Conservation (phyloP, 176 grass and related monocot genomes). For the Hordeum vulgare region DNA sequence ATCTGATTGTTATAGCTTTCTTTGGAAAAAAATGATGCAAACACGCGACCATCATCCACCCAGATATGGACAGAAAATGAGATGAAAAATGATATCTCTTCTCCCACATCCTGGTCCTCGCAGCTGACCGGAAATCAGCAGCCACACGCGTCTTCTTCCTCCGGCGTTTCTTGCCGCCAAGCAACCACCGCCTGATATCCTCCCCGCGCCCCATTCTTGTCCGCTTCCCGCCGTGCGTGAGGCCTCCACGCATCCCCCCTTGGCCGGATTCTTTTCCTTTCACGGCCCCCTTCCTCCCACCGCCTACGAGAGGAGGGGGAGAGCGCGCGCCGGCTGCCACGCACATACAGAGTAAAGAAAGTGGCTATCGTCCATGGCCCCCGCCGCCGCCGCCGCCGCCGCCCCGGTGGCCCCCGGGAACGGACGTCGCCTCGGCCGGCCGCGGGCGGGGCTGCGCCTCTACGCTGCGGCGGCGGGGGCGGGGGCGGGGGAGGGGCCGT, state of each 20-base stretch:
- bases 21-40: too few relatives aligned
- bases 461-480: background rate
- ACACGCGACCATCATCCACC: too few relatives aligned
- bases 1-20: too few relatives aligned
- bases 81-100: background rate
- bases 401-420: constrained; percentile 17
- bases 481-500: constrained; percentile 54
- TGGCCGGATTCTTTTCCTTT: background rate
- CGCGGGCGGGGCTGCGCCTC: constrained; percentile 10
- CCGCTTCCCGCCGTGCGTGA: background rate
- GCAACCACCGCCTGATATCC: constrained; percentile 14
- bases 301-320: background rate
- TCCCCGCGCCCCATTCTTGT: background rate
- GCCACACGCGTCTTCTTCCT: background rate
- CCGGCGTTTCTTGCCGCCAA: constrained; percentile 13
- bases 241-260: background rate
- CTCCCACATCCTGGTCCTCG: background rate
- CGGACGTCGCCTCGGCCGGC: constrained; percentile 24
- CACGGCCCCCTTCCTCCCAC: background rate
- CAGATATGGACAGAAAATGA: too few relatives aligned
- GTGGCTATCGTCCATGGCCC: background rate
- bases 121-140: background rate
- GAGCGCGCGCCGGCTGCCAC: too few relatives aligned
- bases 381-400: background rate
- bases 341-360: too few relatives aligned